These are phyloP conservation scores for Amaranthus palmeri DNA, from an alignment of 148 eudicot genomes.

Conservation along the genomic window DNA sequence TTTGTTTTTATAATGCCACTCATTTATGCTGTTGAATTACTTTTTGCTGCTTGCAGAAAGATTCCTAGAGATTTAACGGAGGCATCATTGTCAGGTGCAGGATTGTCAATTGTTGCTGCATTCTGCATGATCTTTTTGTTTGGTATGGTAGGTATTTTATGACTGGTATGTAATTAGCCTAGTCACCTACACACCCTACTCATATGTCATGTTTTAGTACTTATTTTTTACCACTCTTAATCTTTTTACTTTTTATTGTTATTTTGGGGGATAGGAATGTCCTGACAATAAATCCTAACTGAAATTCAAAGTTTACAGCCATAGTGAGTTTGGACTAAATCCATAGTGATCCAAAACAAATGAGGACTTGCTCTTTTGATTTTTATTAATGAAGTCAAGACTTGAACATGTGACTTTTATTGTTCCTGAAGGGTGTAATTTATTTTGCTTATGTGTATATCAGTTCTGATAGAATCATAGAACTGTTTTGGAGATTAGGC, in stretches of 20 bases:
- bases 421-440: too few relatives aligned
- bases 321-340: too few relatives aligned
- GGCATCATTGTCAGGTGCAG: conserved; percentile 95
- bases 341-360: too few relatives aligned
- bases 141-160: conserved; percentile 74
- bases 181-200: not conserved
- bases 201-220: not conserved
- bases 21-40: not conserved
- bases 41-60: conserved; percentile 51
- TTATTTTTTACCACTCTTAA: not conserved
- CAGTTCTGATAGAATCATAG: too few relatives aligned
- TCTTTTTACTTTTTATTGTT: not conserved
- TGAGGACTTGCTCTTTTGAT: too few relatives aligned
- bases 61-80: conserved; percentile 98
- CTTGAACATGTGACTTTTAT: too few relatives aligned
- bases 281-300: not conserved
- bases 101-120: conserved; percentile 84
- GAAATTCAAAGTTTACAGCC: too few relatives aligned
- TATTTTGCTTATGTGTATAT: too few relatives aligned
- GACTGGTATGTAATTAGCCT: conserved; percentile 9
- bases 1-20: not conserved
- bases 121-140: conserved; percentile 78
- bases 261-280: not conserved
- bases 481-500: too few relatives aligned
- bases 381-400: too few relatives aligned